Conservation (phyloP, 78 protist species). For the Pigoraptor vietnamica region DNA sequence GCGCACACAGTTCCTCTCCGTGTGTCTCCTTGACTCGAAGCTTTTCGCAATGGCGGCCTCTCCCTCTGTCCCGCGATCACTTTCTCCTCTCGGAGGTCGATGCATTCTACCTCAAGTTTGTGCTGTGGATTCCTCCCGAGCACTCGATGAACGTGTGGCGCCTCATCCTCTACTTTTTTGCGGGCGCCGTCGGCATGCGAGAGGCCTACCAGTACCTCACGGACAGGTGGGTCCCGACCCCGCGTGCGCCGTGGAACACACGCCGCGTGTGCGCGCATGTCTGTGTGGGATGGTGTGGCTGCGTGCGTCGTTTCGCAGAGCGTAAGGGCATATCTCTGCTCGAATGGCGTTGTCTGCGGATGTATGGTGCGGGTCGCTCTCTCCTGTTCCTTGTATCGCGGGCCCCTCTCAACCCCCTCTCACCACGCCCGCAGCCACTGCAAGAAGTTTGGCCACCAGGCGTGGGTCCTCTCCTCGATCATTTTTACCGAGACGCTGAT, state of each 20-base stretch:
- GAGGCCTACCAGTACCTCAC: slow-evolving; percentile 64
- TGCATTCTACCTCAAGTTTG: slow-evolving; percentile 67
- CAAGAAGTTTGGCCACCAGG: slow-evolving; percentile 58
- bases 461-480: slow-evolving; percentile 57
- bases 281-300: background rate
- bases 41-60: background rate
- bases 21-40: background rate
- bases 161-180: slow-evolving; percentile 45
- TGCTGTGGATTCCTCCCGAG: slow-evolving; percentile 65
- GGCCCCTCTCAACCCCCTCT: background rate
- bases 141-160: slow-evolving; percentile 51
- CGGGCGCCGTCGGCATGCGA: slow-evolving; percentile 62
- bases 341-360: background rate
- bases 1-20: background rate
- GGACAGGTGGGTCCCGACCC: slow-evolving; percentile 42
- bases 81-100: slow-evolving; percentile 35
- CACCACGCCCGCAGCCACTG: background rate
- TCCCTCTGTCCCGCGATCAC: background rate
- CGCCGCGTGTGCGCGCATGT: background rate
- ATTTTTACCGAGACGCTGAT: slow-evolving; percentile 43
- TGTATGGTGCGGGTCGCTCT: background rate
- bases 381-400: background rate
- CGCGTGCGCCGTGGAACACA: background rate
- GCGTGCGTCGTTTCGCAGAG: too few species aligned
- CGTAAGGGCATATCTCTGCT: too few species aligned